Conservation (phyloP, 2,329 filamentous ascomycete species). For the Epichloe festucae region DNA sequence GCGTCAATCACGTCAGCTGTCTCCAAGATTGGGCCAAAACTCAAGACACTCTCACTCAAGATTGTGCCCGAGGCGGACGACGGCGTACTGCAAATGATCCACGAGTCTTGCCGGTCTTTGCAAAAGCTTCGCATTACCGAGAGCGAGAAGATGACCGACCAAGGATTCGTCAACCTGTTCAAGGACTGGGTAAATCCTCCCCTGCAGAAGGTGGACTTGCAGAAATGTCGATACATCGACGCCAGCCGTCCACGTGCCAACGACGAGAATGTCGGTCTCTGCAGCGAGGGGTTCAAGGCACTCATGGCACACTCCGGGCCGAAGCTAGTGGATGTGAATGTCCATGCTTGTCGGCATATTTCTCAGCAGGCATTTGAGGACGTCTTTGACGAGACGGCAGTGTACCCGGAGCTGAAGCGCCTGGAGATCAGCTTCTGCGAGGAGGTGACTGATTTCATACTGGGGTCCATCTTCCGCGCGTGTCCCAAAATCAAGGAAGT, state of each 20-base stretch:
- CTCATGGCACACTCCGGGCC: slow-evolving; percentile 73
- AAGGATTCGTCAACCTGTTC: slow-evolving; percentile 61
- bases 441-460: slow-evolving; percentile 49
- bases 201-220: slow-evolving; percentile 59
- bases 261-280: slow-evolving; percentile 56
- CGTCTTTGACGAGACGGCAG: slow-evolving; percentile 49
- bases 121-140: slow-evolving; percentile 70
- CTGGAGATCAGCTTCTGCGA: slow-evolving; percentile 71
- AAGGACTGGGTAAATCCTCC: slow-evolving; percentile 61
- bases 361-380: slow-evolving; percentile 56
- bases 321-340: slow-evolving; percentile 52
- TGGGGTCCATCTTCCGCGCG: slow-evolving; percentile 49
- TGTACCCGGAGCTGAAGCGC: slow-evolving; percentile 55
- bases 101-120: slow-evolving; percentile 53
- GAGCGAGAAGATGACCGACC: slow-evolving; percentile 64
- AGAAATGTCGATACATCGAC: slow-evolving; percentile 66
- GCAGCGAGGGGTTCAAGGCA: slow-evolving; percentile 60
- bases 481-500: slow-evolving; percentile 48
- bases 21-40: slow-evolving; percentile 43
- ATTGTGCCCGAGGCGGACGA: slow-evolving; percentile 56
- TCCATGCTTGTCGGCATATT: slow-evolving; percentile 80
- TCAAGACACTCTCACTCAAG: slow-evolving; percentile 70
- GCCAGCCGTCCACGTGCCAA: slow-evolving; percentile 54
- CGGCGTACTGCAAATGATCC: slow-evolving; percentile 55
- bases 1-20: slow-evolving; percentile 50